Conservation (phyloP, 768 basidiomycete species). For the Tricholoma furcatifolium region DNA sequence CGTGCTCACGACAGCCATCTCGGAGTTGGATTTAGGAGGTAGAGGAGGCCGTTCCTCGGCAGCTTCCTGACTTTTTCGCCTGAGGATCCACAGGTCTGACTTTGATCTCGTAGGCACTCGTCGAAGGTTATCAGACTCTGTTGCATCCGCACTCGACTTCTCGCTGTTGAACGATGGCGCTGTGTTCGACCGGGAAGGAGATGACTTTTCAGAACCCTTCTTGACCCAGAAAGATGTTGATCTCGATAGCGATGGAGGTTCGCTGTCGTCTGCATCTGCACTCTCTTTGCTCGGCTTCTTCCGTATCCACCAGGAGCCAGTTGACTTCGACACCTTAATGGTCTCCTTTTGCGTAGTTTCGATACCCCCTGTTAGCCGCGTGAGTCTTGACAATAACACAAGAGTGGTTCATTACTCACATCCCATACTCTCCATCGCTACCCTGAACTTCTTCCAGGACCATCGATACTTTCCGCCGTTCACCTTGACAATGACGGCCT, state of each 20-base stretch:
- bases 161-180: conserved; percentile 1
- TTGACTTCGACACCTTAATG: conserved; percentile 24
- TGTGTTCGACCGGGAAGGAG: conserved; percentile 10
- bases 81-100: conserved; percentile 24
- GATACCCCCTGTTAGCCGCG: conserved; percentile 56
- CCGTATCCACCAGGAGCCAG: conserved; percentile 27
- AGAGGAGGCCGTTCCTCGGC: conserved; percentile 24
- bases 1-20: conserved; percentile 16
- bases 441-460: conserved; percentile 82
- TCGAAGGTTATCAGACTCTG: conserved; percentile 9
- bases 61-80: conserved; percentile 23
- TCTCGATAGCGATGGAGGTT: conserved; percentile 13
- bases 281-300: conserved; percentile 39
- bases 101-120: conserved; percentile 13
- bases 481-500: conserved; percentile 70
- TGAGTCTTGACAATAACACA: not conserved
- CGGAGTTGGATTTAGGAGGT: conserved; percentile 27
- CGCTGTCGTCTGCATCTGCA: conserved; percentile 4
- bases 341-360: conserved; percentile 58
- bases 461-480: conserved; percentile 77
- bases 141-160: conserved; percentile 5
- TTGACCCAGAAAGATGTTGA: conserved; percentile 9
- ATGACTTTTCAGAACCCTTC: conserved; percentile 4
- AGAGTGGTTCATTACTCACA: conserved; percentile 46
- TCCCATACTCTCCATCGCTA: conserved; percentile 79